Conservation (phyloP, 2,329 filamentous ascomycete genomes). For the Calonectria naviculata region DNA sequence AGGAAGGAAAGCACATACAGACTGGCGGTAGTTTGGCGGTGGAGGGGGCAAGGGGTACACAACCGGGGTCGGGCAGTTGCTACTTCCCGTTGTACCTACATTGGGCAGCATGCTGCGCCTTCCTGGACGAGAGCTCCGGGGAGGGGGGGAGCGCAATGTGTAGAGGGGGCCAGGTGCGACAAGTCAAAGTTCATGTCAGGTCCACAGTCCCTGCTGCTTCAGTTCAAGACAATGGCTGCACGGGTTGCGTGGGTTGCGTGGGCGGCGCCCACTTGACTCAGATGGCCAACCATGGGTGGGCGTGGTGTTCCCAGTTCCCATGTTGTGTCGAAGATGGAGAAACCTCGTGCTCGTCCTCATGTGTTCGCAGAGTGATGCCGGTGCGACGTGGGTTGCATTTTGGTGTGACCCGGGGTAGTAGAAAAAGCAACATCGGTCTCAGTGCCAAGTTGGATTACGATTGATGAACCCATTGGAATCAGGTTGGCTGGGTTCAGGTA, state of each 20-base stretch:
- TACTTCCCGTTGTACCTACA: background rate
- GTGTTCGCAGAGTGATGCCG: slow-evolving; percentile 15
- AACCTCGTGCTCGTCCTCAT: slow-evolving; percentile 10
- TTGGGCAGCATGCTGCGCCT: background rate
- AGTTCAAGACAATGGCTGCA: slow-evolving; percentile 11
- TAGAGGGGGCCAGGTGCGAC: background rate
- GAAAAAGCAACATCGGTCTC: slow-evolving; percentile 18
- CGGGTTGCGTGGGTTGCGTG: background rate
- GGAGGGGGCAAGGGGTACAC: slow-evolving; percentile 2
- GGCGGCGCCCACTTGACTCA: slow-evolving; percentile 16
- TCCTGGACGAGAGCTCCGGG: background rate
- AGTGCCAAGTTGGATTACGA: background rate
- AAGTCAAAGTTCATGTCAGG: slow-evolving; percentile 2
- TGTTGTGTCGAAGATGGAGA: slow-evolving; percentile 16
- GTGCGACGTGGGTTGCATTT: slow-evolving; percentile 10
- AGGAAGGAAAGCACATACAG: background rate
- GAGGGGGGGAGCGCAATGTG: background rate
- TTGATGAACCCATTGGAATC: background rate
- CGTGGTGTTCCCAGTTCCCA: background rate
- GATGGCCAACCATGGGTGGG: background rate
- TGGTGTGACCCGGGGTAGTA: background rate
- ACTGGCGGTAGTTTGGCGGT: background rate
- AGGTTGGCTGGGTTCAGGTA: background rate
- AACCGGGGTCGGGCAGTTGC: background rate
- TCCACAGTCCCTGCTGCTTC: slow-evolving; percentile 4